Percentiles rank a stretch among this genome's conserved stretches.
Evolutionary conservation across 371 early-diverging fungal genomes (phyloP).

Genomic region (Zychaea mexicana): DNA sequence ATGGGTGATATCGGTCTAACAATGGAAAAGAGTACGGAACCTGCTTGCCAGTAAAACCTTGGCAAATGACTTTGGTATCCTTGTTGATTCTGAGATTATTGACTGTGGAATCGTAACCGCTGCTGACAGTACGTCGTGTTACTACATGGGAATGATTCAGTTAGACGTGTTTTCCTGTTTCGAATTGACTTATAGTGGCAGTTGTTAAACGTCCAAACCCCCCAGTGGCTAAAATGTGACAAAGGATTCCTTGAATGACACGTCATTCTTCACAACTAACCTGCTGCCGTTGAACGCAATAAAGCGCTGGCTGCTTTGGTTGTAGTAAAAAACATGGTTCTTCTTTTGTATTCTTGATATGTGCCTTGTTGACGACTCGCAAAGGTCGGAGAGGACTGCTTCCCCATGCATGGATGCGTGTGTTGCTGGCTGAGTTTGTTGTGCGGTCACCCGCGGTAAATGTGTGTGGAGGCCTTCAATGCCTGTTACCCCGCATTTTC

Average conservation of each 20-base stretch:
- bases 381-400: too few species aligned
- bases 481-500: too few species aligned
- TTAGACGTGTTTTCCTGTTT: background rate
- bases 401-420: too few species aligned
- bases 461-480: too few species aligned
- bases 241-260: background rate
- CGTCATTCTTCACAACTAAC: too few species aligned
- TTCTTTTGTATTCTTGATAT: background rate
- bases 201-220: too few species aligned
- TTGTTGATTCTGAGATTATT: slow-evolving; percentile 92
- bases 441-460: too few species aligned
- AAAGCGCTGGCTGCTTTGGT: background rate
- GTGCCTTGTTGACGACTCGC: background rate
- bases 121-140: slow-evolving; percentile 2
- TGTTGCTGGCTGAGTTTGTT: too few species aligned
- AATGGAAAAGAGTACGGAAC: slow-evolving; percentile 40
- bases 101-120: slow-evolving; percentile 83
- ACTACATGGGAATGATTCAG: background rate
- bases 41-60: slow-evolving; percentile 99
- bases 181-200: background rate
- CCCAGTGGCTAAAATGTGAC: too few species aligned
- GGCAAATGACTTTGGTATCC: slow-evolving; percentile 96
- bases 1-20: background rate
- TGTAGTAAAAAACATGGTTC: background rate
- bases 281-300: background rate